Evolutionary conservation across 495 filamentous ascomycete genomes (phyloP).

Genomic region (Aspergillus conjunctus): DNA sequence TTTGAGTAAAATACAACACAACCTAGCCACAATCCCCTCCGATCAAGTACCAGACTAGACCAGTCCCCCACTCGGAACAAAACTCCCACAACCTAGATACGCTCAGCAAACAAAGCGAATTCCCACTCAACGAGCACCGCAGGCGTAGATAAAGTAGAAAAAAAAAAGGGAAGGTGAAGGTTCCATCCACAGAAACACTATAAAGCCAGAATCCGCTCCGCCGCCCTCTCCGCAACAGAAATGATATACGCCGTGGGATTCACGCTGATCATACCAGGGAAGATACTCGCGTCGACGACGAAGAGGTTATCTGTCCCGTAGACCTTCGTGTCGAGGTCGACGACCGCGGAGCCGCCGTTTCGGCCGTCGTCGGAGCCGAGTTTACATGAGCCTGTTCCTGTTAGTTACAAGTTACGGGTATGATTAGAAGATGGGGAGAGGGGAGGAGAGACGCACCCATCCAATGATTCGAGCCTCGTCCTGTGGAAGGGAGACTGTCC

Average conservation of each 20-base stretch:
- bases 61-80: neutral
- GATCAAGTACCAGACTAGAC: neutral
- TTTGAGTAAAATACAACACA: too few species aligned
- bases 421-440: neutral
- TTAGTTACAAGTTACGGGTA: conserved; percentile 4
- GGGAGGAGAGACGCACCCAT: conserved; percentile 19
- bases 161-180: neutral
- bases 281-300: conserved; percentile 44
- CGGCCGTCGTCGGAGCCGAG: conserved; percentile 45
- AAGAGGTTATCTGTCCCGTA: conserved; percentile 68
- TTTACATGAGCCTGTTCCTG: conserved; percentile 20
- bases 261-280: conserved; percentile 48
- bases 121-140: neutral
- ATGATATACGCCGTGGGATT: conserved; percentile 50
- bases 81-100: neutral
- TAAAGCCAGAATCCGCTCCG: conserved; percentile 38
- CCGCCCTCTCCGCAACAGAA: conserved; percentile 45
- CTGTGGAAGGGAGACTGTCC: neutral
- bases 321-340: conserved; percentile 65
- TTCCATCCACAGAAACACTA: neutral
- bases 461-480: conserved; percentile 22
- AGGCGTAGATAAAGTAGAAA: neutral
- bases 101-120: neutral
- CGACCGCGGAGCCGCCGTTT: conserved; percentile 58
- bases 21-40: too few species aligned